Percentiles rank a stretch among this genome's conserved stretches.
Evolutionary conservation across 805 yeast genomes (phyloP).

Genomic region (Saccharomycopsis sp.): DNA sequence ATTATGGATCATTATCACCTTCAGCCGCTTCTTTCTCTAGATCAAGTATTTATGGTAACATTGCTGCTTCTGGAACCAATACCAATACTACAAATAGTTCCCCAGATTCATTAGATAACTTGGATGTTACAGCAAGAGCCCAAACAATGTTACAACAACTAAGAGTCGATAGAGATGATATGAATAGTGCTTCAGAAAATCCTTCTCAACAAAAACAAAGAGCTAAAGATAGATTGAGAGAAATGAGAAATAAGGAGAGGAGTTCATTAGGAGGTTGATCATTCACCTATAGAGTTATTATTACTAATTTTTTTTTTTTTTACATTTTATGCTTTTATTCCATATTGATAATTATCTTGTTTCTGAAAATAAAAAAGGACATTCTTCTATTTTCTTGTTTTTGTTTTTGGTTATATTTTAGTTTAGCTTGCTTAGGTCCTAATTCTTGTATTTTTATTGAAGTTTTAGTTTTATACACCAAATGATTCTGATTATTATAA

Average conservation of each 20-base stretch:
- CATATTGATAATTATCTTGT: too few relatives aligned
- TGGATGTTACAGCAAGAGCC: slow-evolving; percentile 50
- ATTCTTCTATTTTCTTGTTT: too few relatives aligned
- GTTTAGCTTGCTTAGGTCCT: too few relatives aligned
- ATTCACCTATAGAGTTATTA: too few relatives aligned
- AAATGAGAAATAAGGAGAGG: slow-evolving; percentile 12
- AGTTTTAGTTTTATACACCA: too few relatives aligned
- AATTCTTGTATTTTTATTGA: too few relatives aligned
- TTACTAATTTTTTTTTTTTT: too few relatives aligned
- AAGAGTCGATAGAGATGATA: slow-evolving; percentile 28
- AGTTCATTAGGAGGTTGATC: background rate
- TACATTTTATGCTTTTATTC: too few relatives aligned
- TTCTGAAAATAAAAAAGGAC: too few relatives aligned
- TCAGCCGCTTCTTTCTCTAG: slow-evolving; percentile 15
- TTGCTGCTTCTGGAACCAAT: slow-evolving; percentile 4
- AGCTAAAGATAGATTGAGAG: slow-evolving; percentile 16
- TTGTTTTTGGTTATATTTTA: too few relatives aligned
- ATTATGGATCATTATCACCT: background rate
- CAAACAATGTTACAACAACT: slow-evolving; percentile 52
- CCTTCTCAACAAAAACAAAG: background rate
- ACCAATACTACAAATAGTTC: slow-evolving; percentile 20
- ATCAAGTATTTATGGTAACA: slow-evolving; percentile 15
- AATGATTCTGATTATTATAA: too few relatives aligned
- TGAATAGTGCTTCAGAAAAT: background rate
- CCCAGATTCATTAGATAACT: slow-evolving; percentile 19